Base-by-base conservation (phyloP, 768 basidiomycete genomes). In the Lactifluus subvellereus region DNA sequence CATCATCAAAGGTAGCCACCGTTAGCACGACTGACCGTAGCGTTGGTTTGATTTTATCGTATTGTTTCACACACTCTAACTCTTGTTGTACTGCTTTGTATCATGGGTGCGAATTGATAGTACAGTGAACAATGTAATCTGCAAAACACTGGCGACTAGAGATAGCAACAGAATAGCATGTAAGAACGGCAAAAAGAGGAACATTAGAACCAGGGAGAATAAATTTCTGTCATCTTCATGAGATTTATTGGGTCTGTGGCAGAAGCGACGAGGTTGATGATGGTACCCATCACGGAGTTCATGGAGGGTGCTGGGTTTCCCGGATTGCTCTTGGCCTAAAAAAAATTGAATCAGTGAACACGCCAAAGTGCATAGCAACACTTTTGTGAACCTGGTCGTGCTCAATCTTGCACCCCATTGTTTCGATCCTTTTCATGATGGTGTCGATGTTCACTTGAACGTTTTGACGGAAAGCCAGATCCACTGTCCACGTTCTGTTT, bases 241-340 rank as follows among this genome's bases (percentile, higher is more conserved):
- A 98, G 80, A 64, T 89, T 86, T 32, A 88, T 76, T 1, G 94
- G 92, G 70, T 94, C 91, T 4, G 93, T 92, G 16, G 96, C 93
- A 42, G 82, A 83, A 0, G 89, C 88, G 62, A 98, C 87, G 20
- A 97, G 79, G 69, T 85, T 89, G 33, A 86, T 86, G 58, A 94
- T 84, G 2, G 89, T 90, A 71, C 94, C 89, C 49, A 89, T 75
- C n/a, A 89, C 84, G 1, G 88, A 86, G 33, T 76, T 78, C 14
- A 54, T 76, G 66, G 65, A 74, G 61, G 32, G 77, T 71, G 53
- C 75, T 75, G 53, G 72, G 74, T 73, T 79, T 69, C 66, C 72
- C 11, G 69, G 65, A 47, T 67, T 68, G 53, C 68, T 67, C 63
- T 65, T 66, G 8, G 76, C 74, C 75, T 77, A 43, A 54, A 47